A percentile compares a stretch with the other conserved stretches of the same genome.
Evolutionary conservation across 23 red algal species (phyloP).

Genomic region (Pyropia yezoensis): DNA sequence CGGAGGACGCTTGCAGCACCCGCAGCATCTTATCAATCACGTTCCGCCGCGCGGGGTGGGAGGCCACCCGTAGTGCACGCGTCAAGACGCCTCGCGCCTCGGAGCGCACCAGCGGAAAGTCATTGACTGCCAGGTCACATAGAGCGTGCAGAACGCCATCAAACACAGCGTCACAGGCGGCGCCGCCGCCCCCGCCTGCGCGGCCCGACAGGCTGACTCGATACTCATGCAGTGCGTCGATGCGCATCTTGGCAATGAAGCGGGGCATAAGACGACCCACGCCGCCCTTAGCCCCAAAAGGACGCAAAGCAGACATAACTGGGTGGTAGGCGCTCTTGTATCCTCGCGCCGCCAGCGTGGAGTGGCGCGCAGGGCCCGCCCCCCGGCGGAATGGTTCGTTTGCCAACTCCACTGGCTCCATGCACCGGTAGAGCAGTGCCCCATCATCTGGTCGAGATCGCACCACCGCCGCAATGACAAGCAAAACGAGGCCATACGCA

Average conservation of each 20-base stretch:
- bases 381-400: conserved; percentile 77
- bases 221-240: conserved; percentile 67
- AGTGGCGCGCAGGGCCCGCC: conserved; percentile 21
- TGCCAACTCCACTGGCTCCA: conserved; percentile 77
- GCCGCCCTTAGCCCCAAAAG: conserved; percentile 44
- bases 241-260: conserved; percentile 69
- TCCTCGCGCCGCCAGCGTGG: conserved; percentile 25
- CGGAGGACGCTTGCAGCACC: neutral
- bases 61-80: conserved; percentile 36
- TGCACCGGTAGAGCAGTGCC: conserved; percentile 50
- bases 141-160: conserved; percentile 26
- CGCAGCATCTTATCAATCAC: conserved; percentile 6
- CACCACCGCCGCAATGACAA: conserved; percentile 36
- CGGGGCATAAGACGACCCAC: conserved; percentile 56
- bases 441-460: conserved; percentile 58
- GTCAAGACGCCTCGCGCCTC: conserved; percentile 67
- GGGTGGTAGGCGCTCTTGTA: conserved; percentile 51
- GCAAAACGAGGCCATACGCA: conserved; percentile 34
- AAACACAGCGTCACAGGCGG: conserved; percentile 2
- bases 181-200: conserved; percentile 33
- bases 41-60: conserved; percentile 12
- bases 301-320: conserved; percentile 45
- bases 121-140: conserved; percentile 46
- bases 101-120: conserved; percentile 51
- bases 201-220: conserved; percentile 31